Base-by-base conservation (phyloP, 2,329 filamentous ascomycete species). In the Cladosporium sp. region DNA sequence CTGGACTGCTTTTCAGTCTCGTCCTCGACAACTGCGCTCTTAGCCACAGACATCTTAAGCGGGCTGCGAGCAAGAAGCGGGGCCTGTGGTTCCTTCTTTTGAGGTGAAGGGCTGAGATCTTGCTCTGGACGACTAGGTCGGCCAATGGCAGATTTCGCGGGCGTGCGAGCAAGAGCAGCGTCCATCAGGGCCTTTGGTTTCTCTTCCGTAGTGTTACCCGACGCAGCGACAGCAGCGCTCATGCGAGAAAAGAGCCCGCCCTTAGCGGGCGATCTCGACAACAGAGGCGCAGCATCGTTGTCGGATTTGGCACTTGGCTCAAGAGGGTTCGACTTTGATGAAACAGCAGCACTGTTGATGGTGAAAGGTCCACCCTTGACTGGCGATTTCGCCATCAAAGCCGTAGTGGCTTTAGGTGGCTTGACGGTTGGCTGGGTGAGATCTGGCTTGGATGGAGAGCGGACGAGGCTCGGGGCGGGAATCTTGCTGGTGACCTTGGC, bases 401-500 rank as follows among this genome's bases (percentile, higher is more conserved):
- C 36, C 4, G 43, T 60, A 3, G 16, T 48, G 28, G 58, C 32
- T 14, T 66, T 58, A 5, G 60, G 58, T 10, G 60, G 30, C 57
- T 65, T 65, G 63, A 66, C 67, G 2, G 56, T 32, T 5, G 58
- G 46, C 28, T 65, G 64, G n/a, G 28, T 49, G 10, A 66, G 53
- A 56, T 65, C 53, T 5, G 66, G 51, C 59, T 73, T 72, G 4
- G 70, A 68, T 23, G 71, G 69, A 11, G 72, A 69, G 69, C 71
- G 66, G 18, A 67, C 67, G 56, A 71, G 64, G 14, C 18, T 60
- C 13, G 69, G 71, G n/a, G 66, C 72, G 3, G 73, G 73, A 26
- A 76, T 75, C 67, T 74, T 75, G 32, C 67, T 66, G 13, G 65
- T 64, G 26, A 76, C 76, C 72, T 81, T 82, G 26, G 72, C 67